Evolutionary conservation across 1,284 basidiomycete species (phyloP).

Genomic region (Bjerkandera adusta): DNA sequence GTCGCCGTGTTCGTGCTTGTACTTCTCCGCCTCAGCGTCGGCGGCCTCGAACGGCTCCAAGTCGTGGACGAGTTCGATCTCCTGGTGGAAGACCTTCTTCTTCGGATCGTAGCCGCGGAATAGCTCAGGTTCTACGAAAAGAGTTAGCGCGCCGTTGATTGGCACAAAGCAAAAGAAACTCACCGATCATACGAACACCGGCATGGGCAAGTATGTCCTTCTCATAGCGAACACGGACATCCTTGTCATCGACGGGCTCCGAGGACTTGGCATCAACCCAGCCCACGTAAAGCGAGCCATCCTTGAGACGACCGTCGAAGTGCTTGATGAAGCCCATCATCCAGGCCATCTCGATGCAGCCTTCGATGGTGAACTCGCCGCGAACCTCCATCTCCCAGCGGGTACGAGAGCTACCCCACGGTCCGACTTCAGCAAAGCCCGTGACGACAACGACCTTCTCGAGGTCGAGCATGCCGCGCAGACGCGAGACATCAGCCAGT

Average conservation of each 20-base stretch:
- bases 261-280: constrained; percentile 96
- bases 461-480: constrained; percentile 88
- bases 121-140: constrained; percentile 82
- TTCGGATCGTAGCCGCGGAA: constrained; percentile 98
- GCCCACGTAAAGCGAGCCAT: constrained; percentile 90
- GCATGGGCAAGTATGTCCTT: constrained; percentile 90
- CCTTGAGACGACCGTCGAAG: constrained; percentile 94
- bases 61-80: constrained; percentile 95
- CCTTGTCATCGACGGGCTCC: constrained; percentile 98
- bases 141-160: no score
- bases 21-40: constrained; percentile 88
- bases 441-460: constrained; percentile 94
- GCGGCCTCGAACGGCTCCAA: constrained; percentile 95
- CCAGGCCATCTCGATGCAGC: constrained; percentile 99
- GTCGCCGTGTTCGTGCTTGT: constrained; percentile 96
- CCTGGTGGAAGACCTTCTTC: constrained; percentile 96
- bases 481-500: constrained; percentile 70
- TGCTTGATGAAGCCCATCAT: constrained; percentile 99
- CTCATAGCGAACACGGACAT: constrained; percentile 92
- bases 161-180: constrained; percentile 24
- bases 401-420: constrained; percentile 98
- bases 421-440: constrained; percentile 97
- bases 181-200: constrained; percentile 95
- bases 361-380: constrained; percentile 94
- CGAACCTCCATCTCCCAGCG: constrained; percentile 99